Evolutionary conservation across 768 basidiomycete genomes (phyloP).

Genomic region (Lactarius sp.): DNA sequence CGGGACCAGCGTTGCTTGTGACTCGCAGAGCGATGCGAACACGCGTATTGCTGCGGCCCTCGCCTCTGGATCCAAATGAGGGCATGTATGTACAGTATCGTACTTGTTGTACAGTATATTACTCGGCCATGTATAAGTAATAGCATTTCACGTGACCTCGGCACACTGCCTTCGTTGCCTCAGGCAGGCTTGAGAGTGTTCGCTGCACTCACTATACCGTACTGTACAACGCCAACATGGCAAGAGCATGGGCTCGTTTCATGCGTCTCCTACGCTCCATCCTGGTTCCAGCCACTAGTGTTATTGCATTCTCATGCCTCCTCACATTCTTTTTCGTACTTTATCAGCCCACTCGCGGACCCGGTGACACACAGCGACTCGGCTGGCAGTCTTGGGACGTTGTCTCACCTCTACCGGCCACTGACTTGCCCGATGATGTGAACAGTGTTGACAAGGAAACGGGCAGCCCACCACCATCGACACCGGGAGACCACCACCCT

Average conservation of each 20-base stretch:
- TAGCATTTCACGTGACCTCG: neutral
- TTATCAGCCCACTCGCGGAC: slow-evolving; percentile 72
- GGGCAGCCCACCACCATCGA: neutral
- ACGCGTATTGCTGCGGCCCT: slow-evolving; percentile 36
- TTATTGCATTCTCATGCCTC: slow-evolving; percentile 63
- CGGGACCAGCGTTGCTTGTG: slow-evolving; percentile 39
- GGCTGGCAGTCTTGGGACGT: slow-evolving; percentile 91
- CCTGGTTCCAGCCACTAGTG: slow-evolving; percentile 53
- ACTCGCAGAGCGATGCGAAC: slow-evolving; percentile 33
- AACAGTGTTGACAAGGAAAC: slow-evolving; percentile 26
- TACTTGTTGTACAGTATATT: neutral
- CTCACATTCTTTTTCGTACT: slow-evolving; percentile 77
- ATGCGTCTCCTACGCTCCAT: slow-evolving; percentile 51
- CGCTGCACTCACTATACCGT: no score
- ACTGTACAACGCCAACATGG: slow-evolving; percentile 25
- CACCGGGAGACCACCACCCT: slow-evolving; percentile 32
- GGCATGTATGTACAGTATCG: neutral
- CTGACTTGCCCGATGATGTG: slow-evolving; percentile 21
- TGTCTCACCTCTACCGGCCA: slow-evolving; percentile 36
- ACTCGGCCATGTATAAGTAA: neutral
- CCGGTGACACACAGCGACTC: slow-evolving; percentile 62
- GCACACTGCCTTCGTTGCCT: no score
- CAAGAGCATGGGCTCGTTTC: slow-evolving; percentile 32
- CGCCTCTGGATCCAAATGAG: neutral
- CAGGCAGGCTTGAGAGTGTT: no score